phyloP scores from a whole-genome alignment of 176 grass and related monocot genomes.

The sorghum (Sorghum bicolor) region DNA sequence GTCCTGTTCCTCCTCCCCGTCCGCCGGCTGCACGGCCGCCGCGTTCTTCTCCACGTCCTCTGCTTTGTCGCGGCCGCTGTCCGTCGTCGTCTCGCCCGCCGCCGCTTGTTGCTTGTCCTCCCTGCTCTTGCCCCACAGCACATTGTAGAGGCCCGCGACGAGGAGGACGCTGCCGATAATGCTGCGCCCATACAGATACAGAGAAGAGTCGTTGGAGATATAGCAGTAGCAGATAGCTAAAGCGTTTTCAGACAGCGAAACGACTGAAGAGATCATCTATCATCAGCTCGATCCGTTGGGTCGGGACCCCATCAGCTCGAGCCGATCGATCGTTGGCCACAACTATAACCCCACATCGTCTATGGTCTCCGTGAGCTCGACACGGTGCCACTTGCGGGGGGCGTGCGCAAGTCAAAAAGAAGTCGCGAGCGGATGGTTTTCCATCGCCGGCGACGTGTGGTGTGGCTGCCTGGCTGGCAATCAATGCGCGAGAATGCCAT shows the following conservation, averaged over 20 bases:
- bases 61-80: not conserved
- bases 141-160: constrained; percentile 66
- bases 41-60: not conserved
- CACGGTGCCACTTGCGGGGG: not conserved
- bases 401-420: constrained; percentile 10
- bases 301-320: not conserved
- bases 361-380: not conserved
- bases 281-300: not conserved
- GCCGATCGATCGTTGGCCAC: not conserved
- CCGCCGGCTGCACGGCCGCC: not conserved
- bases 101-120: constrained; percentile 20
- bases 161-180: constrained; percentile 53
- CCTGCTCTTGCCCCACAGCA: constrained; percentile 64
- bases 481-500: not conserved
- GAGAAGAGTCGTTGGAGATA: too few relatives aligned
- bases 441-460: not conserved
- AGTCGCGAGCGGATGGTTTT: not conserved
- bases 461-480: not conserved
- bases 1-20: not conserved
- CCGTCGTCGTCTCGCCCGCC: not conserved
- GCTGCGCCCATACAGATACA: constrained; percentile 38
- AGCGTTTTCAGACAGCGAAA: not conserved
- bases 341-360: too few relatives aligned
- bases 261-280: not conserved
- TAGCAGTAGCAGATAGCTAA: too few relatives aligned